Evolutionary conservation across 345 rosid genomes (phyloP), one percentile per base, ranked within the genome.

Genomic region (Lepidium didymum): DNA sequence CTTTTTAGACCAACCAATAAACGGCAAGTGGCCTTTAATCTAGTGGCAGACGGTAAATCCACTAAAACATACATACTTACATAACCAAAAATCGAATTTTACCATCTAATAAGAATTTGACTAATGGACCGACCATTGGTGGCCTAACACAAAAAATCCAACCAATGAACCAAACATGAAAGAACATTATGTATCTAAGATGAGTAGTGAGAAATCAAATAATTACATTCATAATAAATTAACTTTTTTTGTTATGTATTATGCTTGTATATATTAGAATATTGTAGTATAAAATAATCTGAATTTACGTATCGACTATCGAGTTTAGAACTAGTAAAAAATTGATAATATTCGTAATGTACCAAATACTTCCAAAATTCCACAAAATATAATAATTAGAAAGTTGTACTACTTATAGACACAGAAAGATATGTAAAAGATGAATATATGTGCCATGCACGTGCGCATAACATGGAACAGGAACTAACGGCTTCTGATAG

Each of bases 401-500:
- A 49, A 13, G 42, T 72, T 47, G 52, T 38, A 46, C 36, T 29
- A 29, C 0, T 29, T 56, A 11, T 49, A 58, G 44, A 34, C 43
- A 63, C 59, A 35, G 67, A 38, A 15, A 35, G 5, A 62, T 53
- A 35, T 53, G 55, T 16, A 35, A 7, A 49, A 18, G 34, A 50
- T 70, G 54, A 33, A 52, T 42, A 43, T 70, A 36, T 50, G 41
- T 73, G 67, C 21, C 45, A 3, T 59, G 73, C 72, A 73, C 72
- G 62, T 59, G 72, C 56, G 43, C 50, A 14, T 67, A 58, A 19
- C 5, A 27, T 59, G 77, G 59, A 73, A 59, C 72, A 73, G 4
- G 49, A 73, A 59, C 68, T 73, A 73, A 73, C 77, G 77, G 73
- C 77, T 59, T 73, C 77, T 73, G 72, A 60, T 34, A 4, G 69